A percentile compares a stretch with the other conserved stretches of the same genome.
phyloP scores from a whole-genome alignment of 1,284 basidiomycete genomes.

The Sporisorium iseilematis-ciliati region DNA sequence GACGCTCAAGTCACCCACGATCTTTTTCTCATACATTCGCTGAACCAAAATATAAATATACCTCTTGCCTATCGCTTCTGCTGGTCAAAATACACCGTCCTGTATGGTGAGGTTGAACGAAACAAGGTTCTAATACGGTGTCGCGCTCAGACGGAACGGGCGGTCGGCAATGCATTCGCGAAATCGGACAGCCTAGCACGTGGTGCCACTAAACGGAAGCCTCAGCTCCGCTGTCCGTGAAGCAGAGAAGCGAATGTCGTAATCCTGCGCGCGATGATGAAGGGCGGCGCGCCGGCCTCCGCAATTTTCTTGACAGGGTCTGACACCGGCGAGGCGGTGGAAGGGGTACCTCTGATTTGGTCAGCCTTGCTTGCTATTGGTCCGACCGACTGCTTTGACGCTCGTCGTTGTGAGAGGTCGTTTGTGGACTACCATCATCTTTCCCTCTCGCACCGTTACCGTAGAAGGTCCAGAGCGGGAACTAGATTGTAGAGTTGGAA shows the following conservation, averaged over 20 bases:
- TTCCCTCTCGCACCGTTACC: too few relatives aligned
- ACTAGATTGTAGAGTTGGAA: background rate
- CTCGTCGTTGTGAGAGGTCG: too few relatives aligned
- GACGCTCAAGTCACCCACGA: background rate
- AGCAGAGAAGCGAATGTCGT: too few relatives aligned
- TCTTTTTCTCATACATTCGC: background rate
- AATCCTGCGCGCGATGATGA: background rate
- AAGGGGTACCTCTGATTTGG: background rate
- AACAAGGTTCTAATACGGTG: background rate
- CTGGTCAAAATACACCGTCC: too few relatives aligned
- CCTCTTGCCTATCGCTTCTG: background rate
- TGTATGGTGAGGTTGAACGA: background rate
- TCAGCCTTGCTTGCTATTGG: conserved; percentile 3
- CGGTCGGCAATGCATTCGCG: conserved; percentile 11
- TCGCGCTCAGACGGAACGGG: background rate
- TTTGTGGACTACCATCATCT: background rate
- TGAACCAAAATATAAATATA: background rate
- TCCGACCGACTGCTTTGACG: too few relatives aligned
- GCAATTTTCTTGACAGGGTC: background rate
- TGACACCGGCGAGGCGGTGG: too few relatives aligned
- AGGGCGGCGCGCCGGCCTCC: background rate
- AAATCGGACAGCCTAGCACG: background rate
- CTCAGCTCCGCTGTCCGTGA: background rate
- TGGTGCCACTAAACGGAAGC: background rate
- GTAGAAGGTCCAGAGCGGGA: background rate